phyloP scores from a whole-genome alignment of 352 stramenopile genomes.

The Aphanomyces cochlioides region DNA sequence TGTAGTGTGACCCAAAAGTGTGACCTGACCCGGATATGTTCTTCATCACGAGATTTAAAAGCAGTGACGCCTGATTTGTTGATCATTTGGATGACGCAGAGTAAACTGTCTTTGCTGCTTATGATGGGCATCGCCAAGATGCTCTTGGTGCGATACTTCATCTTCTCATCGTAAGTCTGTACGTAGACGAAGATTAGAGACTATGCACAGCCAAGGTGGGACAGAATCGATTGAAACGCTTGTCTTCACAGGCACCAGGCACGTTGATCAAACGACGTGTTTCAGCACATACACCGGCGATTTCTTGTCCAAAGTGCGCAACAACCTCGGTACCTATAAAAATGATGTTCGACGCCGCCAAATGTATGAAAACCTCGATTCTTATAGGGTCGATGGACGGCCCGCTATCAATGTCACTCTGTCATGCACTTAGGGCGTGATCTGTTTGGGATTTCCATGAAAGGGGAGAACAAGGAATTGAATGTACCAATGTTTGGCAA shows the following conservation, averaged over 20 bases:
- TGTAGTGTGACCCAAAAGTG: too few relatives aligned
- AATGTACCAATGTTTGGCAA: conserved; percentile 9
- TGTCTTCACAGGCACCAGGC: conserved; percentile 64
- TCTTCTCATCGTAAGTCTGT: conserved; percentile 68
- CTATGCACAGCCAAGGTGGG: too few relatives aligned
- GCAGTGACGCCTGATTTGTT: conserved; percentile 73
- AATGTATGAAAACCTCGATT: conserved; percentile 9
- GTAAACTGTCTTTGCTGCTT: conserved; percentile 46
- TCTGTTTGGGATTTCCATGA: background rate
- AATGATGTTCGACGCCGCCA: background rate
- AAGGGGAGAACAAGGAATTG: background rate
- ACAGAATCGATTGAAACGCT: conserved; percentile 55
- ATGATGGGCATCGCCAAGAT: conserved; percentile 73
- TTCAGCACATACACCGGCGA: conserved; percentile 69
- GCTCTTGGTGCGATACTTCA: conserved; percentile 75
- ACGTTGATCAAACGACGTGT: conserved; percentile 63
- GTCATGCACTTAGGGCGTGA: conserved; percentile 19
- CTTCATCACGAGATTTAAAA: conserved; percentile 77
- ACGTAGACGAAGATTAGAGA: too few relatives aligned
- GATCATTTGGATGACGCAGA: conserved; percentile 76
- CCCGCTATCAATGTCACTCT: conserved; percentile 22
- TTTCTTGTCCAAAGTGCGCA: conserved; percentile 63
- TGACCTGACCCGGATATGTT: too few relatives aligned
- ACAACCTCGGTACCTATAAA: conserved; percentile 12
- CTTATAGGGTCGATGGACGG: conserved; percentile 2